Base-by-base conservation (phyloP, 2,329 filamentous ascomycete species). In the Coleophoma cylindrospora region DNA sequence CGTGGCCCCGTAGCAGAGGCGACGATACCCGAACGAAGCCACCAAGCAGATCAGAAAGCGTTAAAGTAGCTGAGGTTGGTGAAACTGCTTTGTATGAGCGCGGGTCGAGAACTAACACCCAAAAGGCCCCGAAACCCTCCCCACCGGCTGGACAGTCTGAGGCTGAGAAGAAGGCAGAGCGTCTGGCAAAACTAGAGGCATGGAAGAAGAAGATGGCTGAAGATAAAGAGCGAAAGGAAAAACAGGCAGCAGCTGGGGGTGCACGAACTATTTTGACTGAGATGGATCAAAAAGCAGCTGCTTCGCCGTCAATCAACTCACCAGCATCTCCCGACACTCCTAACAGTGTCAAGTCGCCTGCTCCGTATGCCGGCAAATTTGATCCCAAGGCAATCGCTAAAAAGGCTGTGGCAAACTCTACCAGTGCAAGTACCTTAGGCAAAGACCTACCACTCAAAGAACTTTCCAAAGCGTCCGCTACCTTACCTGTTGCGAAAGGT, bases 131-230 rank as follows among this genome's bases (percentile, higher is more conserved):
- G 48, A 85, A 83, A 63, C 68, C 74, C 41, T 66, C 75, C 58
- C 65, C 76, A 49, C 65, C 75, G 48, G 69, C 73, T 41, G 69
- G 70, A 15, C 83, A 83, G 61, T 75, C 80, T 32, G 87, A 90
- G 61, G 80, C 82, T 54, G 84, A 90, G 45, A 90, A 87, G 64
- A 89, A 91, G 66, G 87, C 86, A 45, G 88, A 92, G 67, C 77
- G 88, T 55, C 75, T 91, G 40, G 89, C 89, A 27, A 91, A 89
- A 65, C 71, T 95, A 27, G 89, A 92, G 66, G 88, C 89, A 50
- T 96, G 91, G 91, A 96, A 96, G 71, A 87, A 90, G 69, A 92
- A 91, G 70, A 86, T 90, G 65, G 76, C 76, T 6, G 87, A 89
- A 56, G 83, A 84, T 64, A 85, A 86, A 59, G 85, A 86, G 60